Conservation (phyloP, 768 basidiomycete genomes). For the Boletus speciosus region DNA sequence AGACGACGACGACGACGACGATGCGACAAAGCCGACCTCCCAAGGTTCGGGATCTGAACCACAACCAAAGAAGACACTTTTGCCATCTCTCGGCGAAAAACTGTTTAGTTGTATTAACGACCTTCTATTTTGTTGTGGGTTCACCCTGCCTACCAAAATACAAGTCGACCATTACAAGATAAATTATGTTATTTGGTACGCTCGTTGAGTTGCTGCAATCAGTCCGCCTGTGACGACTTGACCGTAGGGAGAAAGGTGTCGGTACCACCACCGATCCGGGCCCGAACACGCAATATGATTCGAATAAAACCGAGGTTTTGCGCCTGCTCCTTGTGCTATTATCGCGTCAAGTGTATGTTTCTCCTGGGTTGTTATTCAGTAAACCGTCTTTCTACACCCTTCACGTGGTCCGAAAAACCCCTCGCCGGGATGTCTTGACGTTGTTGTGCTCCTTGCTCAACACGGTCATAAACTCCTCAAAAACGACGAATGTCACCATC, state of each 20-base stretch:
- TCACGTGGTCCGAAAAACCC: slow-evolving; percentile 70
- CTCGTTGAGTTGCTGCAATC: slow-evolving; percentile 7
- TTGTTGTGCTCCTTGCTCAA: slow-evolving; percentile 92
- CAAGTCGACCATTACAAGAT: slow-evolving; percentile 81
- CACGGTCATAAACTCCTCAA: slow-evolving; percentile 73
- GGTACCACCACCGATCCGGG: slow-evolving; percentile 81
- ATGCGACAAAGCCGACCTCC: slow-evolving; percentile 25
- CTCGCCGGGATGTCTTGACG: slow-evolving; percentile 83
- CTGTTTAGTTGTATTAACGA: slow-evolving; percentile 80
- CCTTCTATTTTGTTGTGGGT: slow-evolving; percentile 89
- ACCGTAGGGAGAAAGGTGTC: slow-evolving; percentile 85
- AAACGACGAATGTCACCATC: slow-evolving; percentile 48
- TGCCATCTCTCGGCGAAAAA: slow-evolving; percentile 79
- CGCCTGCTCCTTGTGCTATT: slow-evolving; percentile 84
- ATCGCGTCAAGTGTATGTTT: slow-evolving; percentile 85
- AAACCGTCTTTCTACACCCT: slow-evolving; percentile 76
- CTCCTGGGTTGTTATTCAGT: slow-evolving; percentile 64
- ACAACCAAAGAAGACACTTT: slow-evolving; percentile 42
- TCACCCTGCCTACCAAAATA: slow-evolving; percentile 77
- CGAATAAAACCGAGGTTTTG: slow-evolving; percentile 84
- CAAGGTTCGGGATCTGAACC: slow-evolving; percentile 18
- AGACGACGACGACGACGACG: slow-evolving; percentile 58
- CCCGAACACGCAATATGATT: slow-evolving; percentile 59
- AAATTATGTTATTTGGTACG: slow-evolving; percentile 85
- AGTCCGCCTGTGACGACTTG: slow-evolving; percentile 3